Evolutionary conservation across 2,329 filamentous ascomycete species (phyloP), one percentile per base, ranked within the genome.

Genomic region (Dothideomycetidae sp.): DNA sequence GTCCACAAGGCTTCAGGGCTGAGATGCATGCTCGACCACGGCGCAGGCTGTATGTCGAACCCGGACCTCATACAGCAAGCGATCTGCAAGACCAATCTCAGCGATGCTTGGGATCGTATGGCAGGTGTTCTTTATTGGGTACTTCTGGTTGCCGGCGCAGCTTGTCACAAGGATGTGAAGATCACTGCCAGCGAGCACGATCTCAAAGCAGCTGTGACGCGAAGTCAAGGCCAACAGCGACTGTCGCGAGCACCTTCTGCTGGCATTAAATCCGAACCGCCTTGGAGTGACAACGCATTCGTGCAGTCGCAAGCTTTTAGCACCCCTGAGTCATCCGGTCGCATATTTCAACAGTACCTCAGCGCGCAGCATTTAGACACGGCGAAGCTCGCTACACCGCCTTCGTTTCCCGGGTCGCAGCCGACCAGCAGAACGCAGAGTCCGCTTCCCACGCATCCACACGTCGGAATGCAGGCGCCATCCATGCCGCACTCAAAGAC

Each of bases 91-190:
- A 53, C 54, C 3, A 47, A 53, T 33, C 40, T 53, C 5, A 43
- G 44, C 12, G 46, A 52, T 15, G 52, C 49, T 42, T 57, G 53
- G 55, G 47, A 47, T n/a, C 44, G 48, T 18, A 44, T 56, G 37
- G 46, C 50, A 2, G 55, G 55, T 10, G 49, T 56, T 3, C 44
- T 58, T 3, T 51, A 54, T 37, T 57, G 50, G 47, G 45, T 52
- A 12, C 40, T 47, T 1, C 39, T 55, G 10, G 46, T 57, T 7
- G 53, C 49, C 16, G 47, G 48, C n/a, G 49, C 52, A 4, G 50
- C 53, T 5, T 49, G 48, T 15, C 49, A 50, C 32, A 42, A 48
- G 14, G 21, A 26, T 7, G n/a, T 26, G 7, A 26, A 26, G n/a
- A 26, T n/a, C n/a, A n/a, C 21, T 26, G 7, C 7, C 7, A 26